These are phyloP conservation scores for Tulasnella sp. DNA, from an alignment of 768 basidiomycete genomes.

Conservation along the genomic window DNA sequence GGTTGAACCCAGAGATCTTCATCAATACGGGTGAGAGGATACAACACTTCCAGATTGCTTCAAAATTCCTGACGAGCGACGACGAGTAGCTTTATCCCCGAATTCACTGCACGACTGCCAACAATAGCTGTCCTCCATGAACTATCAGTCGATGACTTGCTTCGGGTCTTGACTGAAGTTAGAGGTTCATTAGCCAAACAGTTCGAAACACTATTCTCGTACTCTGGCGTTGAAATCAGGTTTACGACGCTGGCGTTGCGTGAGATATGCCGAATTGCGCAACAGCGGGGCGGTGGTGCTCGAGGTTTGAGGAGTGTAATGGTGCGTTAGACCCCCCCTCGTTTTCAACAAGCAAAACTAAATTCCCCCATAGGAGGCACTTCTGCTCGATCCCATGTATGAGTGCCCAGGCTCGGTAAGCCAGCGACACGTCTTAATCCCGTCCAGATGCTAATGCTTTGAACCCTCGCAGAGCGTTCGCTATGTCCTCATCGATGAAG, in stretches of 20 bases:
- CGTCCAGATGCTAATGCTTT: slow-evolving; percentile 28
- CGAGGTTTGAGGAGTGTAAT: slow-evolving; percentile 85
- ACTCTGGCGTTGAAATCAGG: slow-evolving; percentile 78
- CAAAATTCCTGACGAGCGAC: slow-evolving; percentile 8
- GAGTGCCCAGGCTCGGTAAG: slow-evolving; percentile 82
- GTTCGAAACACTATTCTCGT: slow-evolving; percentile 77
- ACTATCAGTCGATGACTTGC: slow-evolving; percentile 73
- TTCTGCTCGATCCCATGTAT: slow-evolving; percentile 89
- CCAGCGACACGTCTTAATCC: slow-evolving; percentile 15
- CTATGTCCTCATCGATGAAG: slow-evolving; percentile 76
- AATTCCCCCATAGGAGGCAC: slow-evolving; percentile 54
- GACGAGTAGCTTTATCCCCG: slow-evolving; percentile 74
- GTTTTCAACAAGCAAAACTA: slow-evolving; percentile 15
- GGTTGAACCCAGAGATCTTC: slow-evolving; percentile 76
- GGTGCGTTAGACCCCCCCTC: slow-evolving; percentile 45
- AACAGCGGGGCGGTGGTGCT: slow-evolving; percentile 82
- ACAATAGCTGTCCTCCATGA: slow-evolving; percentile 81
- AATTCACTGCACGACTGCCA: slow-evolving; percentile 91
- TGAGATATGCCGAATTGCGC: slow-evolving; percentile 75
- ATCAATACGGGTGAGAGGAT: slow-evolving; percentile 66
- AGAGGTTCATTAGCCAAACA: slow-evolving; percentile 88
- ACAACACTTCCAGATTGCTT: background rate
- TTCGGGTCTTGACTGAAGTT: slow-evolving; percentile 88
- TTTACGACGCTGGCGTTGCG: slow-evolving; percentile 79
- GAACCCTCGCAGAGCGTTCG: slow-evolving; percentile 55